Conservation (phyloP, 208 protist genomes). For the Wallacemonas sp. region DNA sequence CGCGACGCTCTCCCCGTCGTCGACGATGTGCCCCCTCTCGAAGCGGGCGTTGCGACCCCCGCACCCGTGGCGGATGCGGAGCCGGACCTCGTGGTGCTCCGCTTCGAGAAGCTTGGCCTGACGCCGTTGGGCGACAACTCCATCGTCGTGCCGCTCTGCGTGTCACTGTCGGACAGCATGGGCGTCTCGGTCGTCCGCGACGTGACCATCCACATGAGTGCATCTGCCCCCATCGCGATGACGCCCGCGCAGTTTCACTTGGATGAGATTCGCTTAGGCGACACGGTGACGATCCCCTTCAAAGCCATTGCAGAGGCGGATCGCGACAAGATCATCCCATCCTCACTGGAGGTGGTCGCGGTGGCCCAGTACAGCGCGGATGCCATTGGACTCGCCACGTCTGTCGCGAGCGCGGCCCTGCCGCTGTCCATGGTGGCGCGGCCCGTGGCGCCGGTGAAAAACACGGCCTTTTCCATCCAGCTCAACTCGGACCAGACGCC, state of each 20-base stretch:
- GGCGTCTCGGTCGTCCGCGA: constrained; percentile 8
- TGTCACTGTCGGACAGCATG: constrained; percentile 8
- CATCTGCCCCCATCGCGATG: constrained; percentile 48
- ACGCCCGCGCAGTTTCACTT: constrained; percentile 27
- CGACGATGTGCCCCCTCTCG: too few relatives aligned
- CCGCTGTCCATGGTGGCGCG: constrained; percentile 72
- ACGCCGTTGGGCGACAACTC: constrained; percentile 1
- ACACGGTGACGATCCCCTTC: constrained; percentile 43
- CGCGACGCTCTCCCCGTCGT: too few relatives aligned
- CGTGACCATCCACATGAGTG: constrained; percentile 50
- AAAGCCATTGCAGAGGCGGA: constrained; percentile 32
- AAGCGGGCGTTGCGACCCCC: not conserved
- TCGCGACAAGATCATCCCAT: constrained; percentile 66
- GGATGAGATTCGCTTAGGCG: constrained; percentile 24
- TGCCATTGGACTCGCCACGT: constrained; percentile 34
- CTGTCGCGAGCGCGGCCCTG: constrained; percentile 32
- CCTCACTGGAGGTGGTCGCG: constrained; percentile 61
- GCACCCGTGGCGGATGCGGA: not conserved
- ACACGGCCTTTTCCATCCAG: constrained; percentile 76
- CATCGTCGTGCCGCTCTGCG: constrained; percentile 25
- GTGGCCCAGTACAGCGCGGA: constrained; percentile 48
- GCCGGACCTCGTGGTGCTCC: constrained; percentile 4
- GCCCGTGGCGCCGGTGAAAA: constrained; percentile 71
- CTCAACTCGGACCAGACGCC: constrained; percentile 86
- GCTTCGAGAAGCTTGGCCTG: constrained; percentile 1